Evolutionary conservation across 2,329 filamentous ascomycete genomes (phyloP).

Genomic region (Alternaria triticina): DNA sequence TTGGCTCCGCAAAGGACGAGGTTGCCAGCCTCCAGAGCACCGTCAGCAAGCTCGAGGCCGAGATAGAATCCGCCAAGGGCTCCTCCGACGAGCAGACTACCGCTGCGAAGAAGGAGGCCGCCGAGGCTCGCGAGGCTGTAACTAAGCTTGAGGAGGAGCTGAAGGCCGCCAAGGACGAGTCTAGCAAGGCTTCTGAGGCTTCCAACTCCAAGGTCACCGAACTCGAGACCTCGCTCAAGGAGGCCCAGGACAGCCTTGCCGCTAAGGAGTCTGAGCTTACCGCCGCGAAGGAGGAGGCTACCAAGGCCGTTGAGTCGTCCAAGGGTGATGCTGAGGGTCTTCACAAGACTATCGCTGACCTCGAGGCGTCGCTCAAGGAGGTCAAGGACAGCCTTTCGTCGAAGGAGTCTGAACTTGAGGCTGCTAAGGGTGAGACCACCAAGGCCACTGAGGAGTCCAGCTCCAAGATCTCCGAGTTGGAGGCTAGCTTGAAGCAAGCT

Average conservation of each 20-base stretch:
- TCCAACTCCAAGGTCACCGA: constrained; percentile 32
- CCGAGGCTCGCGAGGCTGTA: constrained; percentile 17
- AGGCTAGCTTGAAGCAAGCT: constrained; percentile 29
- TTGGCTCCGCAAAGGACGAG: constrained; percentile 32
- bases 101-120: constrained; percentile 18
- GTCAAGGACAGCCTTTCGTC: constrained; percentile 13
- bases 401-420: constrained; percentile 23
- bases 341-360: constrained; percentile 26
- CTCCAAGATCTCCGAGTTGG: constrained; percentile 29
- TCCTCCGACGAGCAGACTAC: constrained; percentile 20
- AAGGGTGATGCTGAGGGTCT: constrained; percentile 23
- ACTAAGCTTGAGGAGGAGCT: constrained; percentile 23
- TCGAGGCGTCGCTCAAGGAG: constrained; percentile 21
- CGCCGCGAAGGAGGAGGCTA: constrained; percentile 24
- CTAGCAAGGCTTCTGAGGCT: constrained; percentile 24
- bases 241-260: constrained; percentile 22
- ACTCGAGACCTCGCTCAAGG: constrained; percentile 27
- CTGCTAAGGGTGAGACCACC: constrained; percentile 21
- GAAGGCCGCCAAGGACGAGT: constrained; percentile 20
- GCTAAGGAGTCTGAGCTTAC: constrained; percentile 33
- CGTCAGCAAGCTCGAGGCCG: constrained; percentile 34
- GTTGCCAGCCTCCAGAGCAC: constrained; percentile 28
- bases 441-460: constrained; percentile 26
- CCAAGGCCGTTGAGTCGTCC: constrained; percentile 25
- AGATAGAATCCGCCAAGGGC: constrained; percentile 22